Base-by-base conservation (phyloP, 208 protist species). In the Paratrypanosoma confusum region DNA sequence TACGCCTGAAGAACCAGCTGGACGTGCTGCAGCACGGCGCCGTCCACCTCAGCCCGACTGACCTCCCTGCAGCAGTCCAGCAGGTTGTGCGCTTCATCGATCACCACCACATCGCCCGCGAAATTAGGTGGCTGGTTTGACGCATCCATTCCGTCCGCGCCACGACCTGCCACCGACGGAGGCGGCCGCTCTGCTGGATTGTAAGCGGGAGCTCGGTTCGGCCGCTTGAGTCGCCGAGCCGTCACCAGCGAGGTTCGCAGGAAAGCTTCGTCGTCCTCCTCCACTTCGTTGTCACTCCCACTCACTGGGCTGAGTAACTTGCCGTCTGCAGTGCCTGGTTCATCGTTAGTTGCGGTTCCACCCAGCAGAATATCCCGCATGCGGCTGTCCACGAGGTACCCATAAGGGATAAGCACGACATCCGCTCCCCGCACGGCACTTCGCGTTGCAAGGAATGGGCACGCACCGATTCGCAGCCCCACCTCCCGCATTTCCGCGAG, bases 1-100 rank as follows among this genome's bases (percentile, higher is more conserved):
- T 97, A 97, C 25, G 18, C 31, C 14, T 71, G 17, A 1, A 96
- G 25, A 7, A 88, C 40, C 0, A n/a, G 13, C 14, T 53, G 43
- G 7, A 64, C 39, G 13, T 82, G 32, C n/a, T 14, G 33, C 18
- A 93, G 21, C 22, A 91, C 72, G 11, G 34, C 14, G 0, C 42
- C 14, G 1, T 55, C 48, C 14, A 97, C 31, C 2, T 32, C n/a
- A 16, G 72, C 53, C 5, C 67, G 66, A 42, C 92, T 89, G n/a
- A 63, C 57, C n/a, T 51, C 42, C 43, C 86, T 90, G 56, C 95
- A 93, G 37, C 80, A 70, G 43, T 97, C 91, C 21, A 90, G 70
- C 11, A 98, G 52, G 67, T 98, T 97, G 70, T 98, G 95, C 27
- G 90, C 92, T 51, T 98, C 95, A 57, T 98, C 95, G 21, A 98